Conservation (phyloP, 1,284 basidiomycete species). For the Pyrrhoderma noxium region DNA sequence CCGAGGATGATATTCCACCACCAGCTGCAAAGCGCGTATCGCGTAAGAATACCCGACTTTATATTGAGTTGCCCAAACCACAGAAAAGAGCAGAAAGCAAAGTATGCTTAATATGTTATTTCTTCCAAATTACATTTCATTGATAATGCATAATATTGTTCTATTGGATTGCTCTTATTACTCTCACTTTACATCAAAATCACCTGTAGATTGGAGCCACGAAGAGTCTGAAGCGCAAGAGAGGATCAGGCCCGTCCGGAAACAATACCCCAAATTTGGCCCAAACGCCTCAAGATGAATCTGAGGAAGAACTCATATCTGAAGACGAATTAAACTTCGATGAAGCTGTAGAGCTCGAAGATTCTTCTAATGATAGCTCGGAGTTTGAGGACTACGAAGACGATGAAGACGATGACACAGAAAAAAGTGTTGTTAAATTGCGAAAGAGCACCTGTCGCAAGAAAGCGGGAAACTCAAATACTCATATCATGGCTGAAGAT, state of each 20-base stretch:
- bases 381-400: slow-evolving; percentile 33
- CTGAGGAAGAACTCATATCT: slow-evolving; percentile 21
- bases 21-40: background rate
- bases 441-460: slow-evolving; percentile 20
- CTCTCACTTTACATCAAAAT: too few relatives aligned
- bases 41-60: slow-evolving; percentile 7
- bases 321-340: slow-evolving; percentile 21
- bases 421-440: slow-evolving; percentile 25
- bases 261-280: slow-evolving; percentile 8
- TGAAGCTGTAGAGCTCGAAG: slow-evolving; percentile 11
- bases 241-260: slow-evolving; percentile 25
- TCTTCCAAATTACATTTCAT: too few relatives aligned
- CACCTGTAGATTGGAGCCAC: too few relatives aligned
- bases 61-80: slow-evolving; percentile 16
- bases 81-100: slow-evolving; percentile 21
- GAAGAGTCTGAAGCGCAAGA: slow-evolving; percentile 36
- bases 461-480: slow-evolving; percentile 16
- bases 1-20: slow-evolving; percentile 24
- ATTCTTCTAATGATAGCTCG: slow-evolving; percentile 19
- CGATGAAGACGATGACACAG: slow-evolving; percentile 39
- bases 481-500: slow-evolving; percentile 24
- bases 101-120: slow-evolving; percentile 12
- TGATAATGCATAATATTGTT: too few relatives aligned
- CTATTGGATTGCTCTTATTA: too few relatives aligned
- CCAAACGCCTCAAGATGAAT: slow-evolving; percentile 26